Conservation (phyloP, 441 rosid species). For the Populus hybrid region DNA sequence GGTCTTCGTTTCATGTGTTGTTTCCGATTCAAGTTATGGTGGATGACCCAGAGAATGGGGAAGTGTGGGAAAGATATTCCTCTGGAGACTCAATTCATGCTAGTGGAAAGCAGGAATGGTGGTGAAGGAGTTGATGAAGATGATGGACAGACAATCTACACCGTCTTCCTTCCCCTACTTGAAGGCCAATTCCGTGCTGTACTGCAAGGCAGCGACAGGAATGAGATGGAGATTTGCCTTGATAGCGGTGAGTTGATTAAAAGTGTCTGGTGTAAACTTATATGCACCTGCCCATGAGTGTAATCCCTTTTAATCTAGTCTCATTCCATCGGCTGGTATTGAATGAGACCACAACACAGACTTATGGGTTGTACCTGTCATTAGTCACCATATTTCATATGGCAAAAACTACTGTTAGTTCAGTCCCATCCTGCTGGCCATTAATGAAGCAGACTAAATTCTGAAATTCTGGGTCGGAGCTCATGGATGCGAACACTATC, state of each 20-base stretch:
- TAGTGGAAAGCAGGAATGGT: slow-evolving; percentile 68
- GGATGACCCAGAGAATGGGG: slow-evolving; percentile 99
- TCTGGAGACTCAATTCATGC: slow-evolving; percentile 92
- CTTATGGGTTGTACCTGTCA: slow-evolving; percentile 6
- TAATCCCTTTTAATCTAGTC: not conserved
- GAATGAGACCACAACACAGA: not conserved
- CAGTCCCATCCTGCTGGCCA: slow-evolving; percentile 14
- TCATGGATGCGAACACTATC: slow-evolving; percentile 25
- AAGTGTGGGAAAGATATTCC: slow-evolving; percentile 80
- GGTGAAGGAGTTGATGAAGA: slow-evolving; percentile 46
- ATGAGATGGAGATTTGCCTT: slow-evolving; percentile 83
- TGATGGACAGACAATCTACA: slow-evolving; percentile 62
- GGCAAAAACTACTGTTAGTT: slow-evolving; percentile 20
- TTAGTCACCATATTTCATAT: slow-evolving; percentile 16
- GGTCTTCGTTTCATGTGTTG: slow-evolving; percentile 73
- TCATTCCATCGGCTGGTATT: not conserved
- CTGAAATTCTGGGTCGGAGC: slow-evolving; percentile 30
- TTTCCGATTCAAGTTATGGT: slow-evolving; percentile 95
- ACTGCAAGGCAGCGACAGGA: slow-evolving; percentile 81
- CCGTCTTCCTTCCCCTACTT: slow-evolving; percentile 86
- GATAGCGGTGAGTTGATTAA: slow-evolving; percentile 80
- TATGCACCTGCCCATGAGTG: slow-evolving; percentile 9
- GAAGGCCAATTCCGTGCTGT: slow-evolving; percentile 96
- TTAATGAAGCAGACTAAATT: slow-evolving; percentile 24
- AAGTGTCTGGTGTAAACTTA: slow-evolving; percentile 18